Percentiles rank a stretch among this genome's conserved stretches.
phyloP scores from a whole-genome alignment of 2,329 filamentous ascomycete genomes.

The Diplodia sapinea region DNA sequence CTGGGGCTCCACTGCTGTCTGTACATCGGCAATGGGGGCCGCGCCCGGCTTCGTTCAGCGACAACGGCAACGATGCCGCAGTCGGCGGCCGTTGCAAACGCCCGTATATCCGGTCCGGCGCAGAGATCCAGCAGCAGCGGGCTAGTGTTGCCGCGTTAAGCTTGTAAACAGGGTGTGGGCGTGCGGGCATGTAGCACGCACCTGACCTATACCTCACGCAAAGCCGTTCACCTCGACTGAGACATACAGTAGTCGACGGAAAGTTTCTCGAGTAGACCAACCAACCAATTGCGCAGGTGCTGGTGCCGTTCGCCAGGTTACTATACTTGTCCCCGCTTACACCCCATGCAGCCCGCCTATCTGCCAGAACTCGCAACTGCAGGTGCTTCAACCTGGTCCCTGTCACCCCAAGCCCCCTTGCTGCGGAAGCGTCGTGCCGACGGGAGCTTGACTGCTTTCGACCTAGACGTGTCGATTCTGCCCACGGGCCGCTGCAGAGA shows the following conservation, averaged over 20 bases:
- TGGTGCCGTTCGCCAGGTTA: not conserved
- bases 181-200: not conserved
- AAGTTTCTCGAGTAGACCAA: not conserved
- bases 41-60: not conserved
- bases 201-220: not conserved
- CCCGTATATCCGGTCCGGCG: not conserved
- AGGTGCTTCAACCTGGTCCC: conserved; percentile 6
- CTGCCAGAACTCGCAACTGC: conserved; percentile 13
- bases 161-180: not conserved
- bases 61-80: not conserved
- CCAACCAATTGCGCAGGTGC: conserved; percentile 9
- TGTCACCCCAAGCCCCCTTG: conserved; percentile 23
- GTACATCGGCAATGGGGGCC: not conserved
- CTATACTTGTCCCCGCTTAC: conserved; percentile 20
- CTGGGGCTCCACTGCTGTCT: not conserved
- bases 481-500: not conserved
- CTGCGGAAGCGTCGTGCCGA: conserved; percentile 27
- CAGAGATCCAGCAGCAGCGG: not conserved
- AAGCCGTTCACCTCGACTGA: not conserved
- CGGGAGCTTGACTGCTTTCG: conserved; percentile 13
- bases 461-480: conserved; percentile 3
- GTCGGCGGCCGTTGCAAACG: not conserved
- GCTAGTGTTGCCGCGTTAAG: not conserved
- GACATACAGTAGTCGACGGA: not conserved
- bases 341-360: conserved; percentile 21